phyloP scores from a whole-genome alignment of 257 asterid genomes.

The Sherardia arvensis region DNA sequence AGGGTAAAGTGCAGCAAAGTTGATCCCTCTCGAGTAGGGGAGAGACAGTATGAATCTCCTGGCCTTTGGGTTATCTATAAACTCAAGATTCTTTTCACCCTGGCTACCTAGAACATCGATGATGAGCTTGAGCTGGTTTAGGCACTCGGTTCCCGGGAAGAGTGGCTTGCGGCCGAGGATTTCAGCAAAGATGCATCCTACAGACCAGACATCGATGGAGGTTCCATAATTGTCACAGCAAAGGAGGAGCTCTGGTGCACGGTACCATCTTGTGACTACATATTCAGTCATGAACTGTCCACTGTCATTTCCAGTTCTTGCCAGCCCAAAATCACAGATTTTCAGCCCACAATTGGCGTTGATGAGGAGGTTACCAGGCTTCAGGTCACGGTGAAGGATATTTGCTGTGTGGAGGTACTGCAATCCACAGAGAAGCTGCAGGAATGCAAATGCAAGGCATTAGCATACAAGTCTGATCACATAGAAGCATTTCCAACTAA shows the following conservation, averaged over 20 bases:
- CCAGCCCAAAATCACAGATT: constrained; percentile 43
- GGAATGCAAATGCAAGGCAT: background rate
- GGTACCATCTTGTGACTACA: constrained; percentile 43
- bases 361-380: constrained; percentile 39
- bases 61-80: constrained; percentile 36
- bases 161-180: constrained; percentile 38
- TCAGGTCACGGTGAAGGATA: constrained; percentile 40
- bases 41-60: constrained; percentile 27
- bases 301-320: constrained; percentile 34
- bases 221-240: constrained; percentile 34
- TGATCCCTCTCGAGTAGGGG: constrained; percentile 27
- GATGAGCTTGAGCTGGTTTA: constrained; percentile 36
- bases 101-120: constrained; percentile 31
- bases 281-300: constrained; percentile 47
- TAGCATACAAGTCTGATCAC: background rate
- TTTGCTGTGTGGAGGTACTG: constrained; percentile 40
- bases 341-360: constrained; percentile 36
- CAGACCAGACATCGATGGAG: constrained; percentile 41
- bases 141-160: constrained; percentile 40
- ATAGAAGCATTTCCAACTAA: background rate
- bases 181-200: constrained; percentile 41
- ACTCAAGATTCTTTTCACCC: constrained; percentile 25
- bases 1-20: constrained; percentile 32
- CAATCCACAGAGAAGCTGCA: constrained; percentile 36
- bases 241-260: constrained; percentile 39